Percentiles rank a stretch among this genome's conserved stretches.
Conservation (phyloP, 257 asterid species). For the Mentha longifolia region DNA sequence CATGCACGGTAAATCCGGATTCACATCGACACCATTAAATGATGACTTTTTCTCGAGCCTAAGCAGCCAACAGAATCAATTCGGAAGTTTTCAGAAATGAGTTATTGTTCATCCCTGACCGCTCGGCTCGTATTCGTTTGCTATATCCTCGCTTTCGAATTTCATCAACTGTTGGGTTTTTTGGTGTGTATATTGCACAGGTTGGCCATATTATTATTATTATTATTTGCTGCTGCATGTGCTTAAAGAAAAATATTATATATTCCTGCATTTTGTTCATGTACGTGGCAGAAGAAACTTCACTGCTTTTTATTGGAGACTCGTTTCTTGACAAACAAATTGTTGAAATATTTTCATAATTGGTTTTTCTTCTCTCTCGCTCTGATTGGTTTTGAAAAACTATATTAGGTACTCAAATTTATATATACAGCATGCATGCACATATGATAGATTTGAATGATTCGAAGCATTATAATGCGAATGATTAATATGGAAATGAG, state of each 20-base stretch:
- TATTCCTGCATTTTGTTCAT: not conserved
- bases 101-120: not conserved
- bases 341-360: not conserved
- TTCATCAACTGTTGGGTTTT: conserved; percentile 27
- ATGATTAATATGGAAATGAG: not conserved
- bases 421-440: too few species aligned
- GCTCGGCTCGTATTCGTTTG: conserved; percentile 6
- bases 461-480: not conserved
- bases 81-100: conserved; percentile 75
- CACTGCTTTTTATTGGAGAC: not conserved
- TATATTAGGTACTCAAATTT: too few species aligned
- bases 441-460: not conserved
- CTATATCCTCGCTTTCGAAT: conserved; percentile 31
- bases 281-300: not conserved
- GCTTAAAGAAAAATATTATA: not conserved
- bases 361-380: not conserved
- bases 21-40: conserved; percentile 44
- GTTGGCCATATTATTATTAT: conserved; percentile 22
- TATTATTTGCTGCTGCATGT: conserved; percentile 18
- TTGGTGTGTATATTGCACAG: conserved; percentile 10
- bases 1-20: conserved; percentile 57
- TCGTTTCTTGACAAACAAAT: not conserved
- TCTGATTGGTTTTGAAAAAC: too few species aligned
- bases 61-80: conserved; percentile 63
- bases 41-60: conserved; percentile 78